Conservation (phyloP, 2,329 filamentous ascomycete species). For the Lasiodiplodia citricola region DNA sequence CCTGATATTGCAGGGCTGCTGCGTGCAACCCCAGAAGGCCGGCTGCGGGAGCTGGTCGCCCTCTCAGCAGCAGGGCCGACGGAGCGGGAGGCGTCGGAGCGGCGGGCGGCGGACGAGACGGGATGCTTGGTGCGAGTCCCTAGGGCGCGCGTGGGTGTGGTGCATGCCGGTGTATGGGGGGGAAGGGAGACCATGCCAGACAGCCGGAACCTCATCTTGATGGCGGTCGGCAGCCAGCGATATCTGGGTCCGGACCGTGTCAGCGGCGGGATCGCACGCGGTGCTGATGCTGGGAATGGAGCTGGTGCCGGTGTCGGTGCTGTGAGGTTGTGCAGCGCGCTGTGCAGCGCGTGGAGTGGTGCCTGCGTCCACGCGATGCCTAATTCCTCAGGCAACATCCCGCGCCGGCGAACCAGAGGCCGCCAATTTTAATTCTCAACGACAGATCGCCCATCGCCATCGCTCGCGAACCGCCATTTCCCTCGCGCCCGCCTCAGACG, state of each 20-base stretch:
- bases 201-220: neutral
- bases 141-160: neutral
- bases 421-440: neutral
- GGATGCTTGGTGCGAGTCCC: neutral
- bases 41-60: neutral
- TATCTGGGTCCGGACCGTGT: neutral
- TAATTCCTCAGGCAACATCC: constrained; percentile 2
- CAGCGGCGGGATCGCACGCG: constrained; percentile 5
- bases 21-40: constrained; percentile 25
- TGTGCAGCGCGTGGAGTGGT: neutral
- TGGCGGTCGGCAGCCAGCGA: constrained; percentile 12
- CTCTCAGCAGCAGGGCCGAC: constrained; percentile 16
- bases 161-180: neutral
- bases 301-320: neutral
- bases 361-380: constrained; percentile 1
- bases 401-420: neutral
- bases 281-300: neutral
- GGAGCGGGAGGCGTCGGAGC: constrained; percentile 13
- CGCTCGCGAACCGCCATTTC: neutral
- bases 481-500: neutral
- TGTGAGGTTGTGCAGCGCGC: constrained; percentile 5
- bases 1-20: constrained; percentile 26
- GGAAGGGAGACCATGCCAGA: neutral
- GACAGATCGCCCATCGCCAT: constrained; percentile 3
- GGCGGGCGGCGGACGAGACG: constrained; percentile 10